Percentiles rank a stretch among this genome's conserved stretches.
Conservation (phyloP, 495 filamentous ascomycete genomes). For the Hypoxylon crocopeplum region DNA sequence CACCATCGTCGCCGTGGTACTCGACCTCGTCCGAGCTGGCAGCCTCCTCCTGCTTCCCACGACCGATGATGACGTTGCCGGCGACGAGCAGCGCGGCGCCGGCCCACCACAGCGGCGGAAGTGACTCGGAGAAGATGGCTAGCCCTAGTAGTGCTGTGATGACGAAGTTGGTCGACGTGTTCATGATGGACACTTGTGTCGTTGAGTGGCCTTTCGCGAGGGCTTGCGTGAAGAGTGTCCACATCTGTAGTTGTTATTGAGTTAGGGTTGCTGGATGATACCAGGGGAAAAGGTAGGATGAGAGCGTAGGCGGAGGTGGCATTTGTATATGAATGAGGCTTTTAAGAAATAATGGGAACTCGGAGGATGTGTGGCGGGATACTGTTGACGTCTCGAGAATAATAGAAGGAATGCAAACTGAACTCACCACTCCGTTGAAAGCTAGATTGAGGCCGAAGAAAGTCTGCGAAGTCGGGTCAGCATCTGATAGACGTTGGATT, state of each 20-base stretch:
- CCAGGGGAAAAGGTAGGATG: background rate
- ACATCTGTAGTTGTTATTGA: constrained; percentile 65
- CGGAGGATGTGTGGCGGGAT: no score
- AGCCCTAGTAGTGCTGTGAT: constrained; percentile 85
- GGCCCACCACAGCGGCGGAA: constrained; percentile 85
- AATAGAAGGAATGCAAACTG: background rate
- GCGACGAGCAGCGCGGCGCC: constrained; percentile 84
- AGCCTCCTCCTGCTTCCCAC: constrained; percentile 61
- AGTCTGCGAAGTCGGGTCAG: constrained; percentile 54
- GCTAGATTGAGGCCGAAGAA: constrained; percentile 89
- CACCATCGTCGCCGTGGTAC: background rate
- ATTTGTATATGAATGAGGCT: no score
- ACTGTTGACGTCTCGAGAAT: no score
- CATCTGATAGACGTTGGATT: background rate
- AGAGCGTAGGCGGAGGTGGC: no score
- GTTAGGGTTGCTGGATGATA: background rate
- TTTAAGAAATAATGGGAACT: no score
- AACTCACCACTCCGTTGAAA: constrained; percentile 79
- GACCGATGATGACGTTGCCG: constrained; percentile 89
- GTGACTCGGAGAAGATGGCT: constrained; percentile 71
- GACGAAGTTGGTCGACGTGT: constrained; percentile 92
- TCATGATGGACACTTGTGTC: constrained; percentile 89
- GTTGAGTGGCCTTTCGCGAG: constrained; percentile 83
- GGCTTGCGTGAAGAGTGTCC: constrained; percentile 85
- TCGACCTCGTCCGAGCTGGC: background rate